Percentiles rank a stretch among this genome's conserved stretches.
Evolutionary conservation across 2,329 filamentous ascomycete species (phyloP).

Genomic region (Xylariaceae sp.): DNA sequence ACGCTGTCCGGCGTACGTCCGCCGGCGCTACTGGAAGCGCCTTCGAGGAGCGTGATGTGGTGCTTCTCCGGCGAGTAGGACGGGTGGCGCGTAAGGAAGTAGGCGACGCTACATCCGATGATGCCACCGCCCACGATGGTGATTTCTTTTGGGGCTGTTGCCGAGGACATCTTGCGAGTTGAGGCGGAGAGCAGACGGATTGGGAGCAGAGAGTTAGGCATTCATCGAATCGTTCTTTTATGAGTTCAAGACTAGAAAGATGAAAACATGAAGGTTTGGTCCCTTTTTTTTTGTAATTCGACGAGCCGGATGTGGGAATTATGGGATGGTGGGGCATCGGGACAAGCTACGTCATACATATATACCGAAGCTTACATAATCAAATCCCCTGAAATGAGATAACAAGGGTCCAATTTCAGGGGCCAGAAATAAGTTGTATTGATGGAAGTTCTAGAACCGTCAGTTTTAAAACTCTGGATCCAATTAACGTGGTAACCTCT

Average conservation of each 20-base stretch:
- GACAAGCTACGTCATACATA: background rate
- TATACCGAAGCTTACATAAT: background rate
- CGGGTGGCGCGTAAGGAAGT: slow-evolving; percentile 72
- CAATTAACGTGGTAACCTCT: too few relatives aligned
- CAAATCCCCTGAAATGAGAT: too few relatives aligned
- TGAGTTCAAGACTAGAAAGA: background rate
- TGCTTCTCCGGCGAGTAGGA: slow-evolving; percentile 66
- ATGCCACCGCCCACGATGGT: slow-evolving; percentile 67
- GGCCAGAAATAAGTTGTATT: too few relatives aligned
- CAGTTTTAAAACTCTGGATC: too few relatives aligned
- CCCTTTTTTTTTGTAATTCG: too few relatives aligned
- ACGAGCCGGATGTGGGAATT: too few relatives aligned
- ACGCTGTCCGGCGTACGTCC: slow-evolving; percentile 39
- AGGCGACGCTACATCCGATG: slow-evolving; percentile 74
- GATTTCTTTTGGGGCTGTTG: slow-evolving; percentile 31
- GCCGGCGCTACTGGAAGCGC: slow-evolving; percentile 51
- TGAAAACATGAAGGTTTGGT: background rate
- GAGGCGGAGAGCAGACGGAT: slow-evolving; percentile 14
- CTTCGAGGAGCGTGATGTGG: slow-evolving; percentile 72
- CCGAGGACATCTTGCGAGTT: slow-evolving; percentile 17
- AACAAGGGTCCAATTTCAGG: too few relatives aligned
- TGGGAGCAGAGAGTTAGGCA: slow-evolving; percentile 8
- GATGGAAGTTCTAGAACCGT: too few relatives aligned
- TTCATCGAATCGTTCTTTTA: slow-evolving; percentile 1
- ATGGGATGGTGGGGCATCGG: background rate